Conservation (phyloP, 1,139 yeast species). For the Geotrichum fermentans region DNA sequence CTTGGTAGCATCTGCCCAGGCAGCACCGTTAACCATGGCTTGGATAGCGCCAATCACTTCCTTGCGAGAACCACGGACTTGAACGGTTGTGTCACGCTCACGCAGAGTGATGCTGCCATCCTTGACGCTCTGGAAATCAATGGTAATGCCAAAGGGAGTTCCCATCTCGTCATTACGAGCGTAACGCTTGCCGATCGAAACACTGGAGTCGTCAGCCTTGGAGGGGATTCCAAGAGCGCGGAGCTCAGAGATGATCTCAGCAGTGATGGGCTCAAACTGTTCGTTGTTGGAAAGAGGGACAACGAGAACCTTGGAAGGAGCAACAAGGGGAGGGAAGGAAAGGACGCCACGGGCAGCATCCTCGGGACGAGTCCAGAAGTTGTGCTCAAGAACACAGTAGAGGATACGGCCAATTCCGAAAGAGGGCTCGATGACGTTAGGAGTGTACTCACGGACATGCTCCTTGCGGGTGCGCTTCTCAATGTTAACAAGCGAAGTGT, state of each 20-base stretch:
- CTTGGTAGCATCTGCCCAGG: constrained; percentile 86
- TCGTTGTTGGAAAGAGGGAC: constrained; percentile 89
- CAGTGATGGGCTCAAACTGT: constrained; percentile 71
- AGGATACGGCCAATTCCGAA: constrained; percentile 98
- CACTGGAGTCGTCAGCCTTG: constrained; percentile 96
- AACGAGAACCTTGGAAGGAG: constrained; percentile 94
- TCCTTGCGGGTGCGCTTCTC: constrained; percentile 76
- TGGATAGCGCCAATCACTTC: constrained; percentile 77
- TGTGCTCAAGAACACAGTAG: constrained; percentile 89
- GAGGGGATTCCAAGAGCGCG: constrained; percentile 84
- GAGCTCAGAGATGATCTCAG: constrained; percentile 56
- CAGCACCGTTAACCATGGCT: constrained; percentile 61
- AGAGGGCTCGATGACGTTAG: constrained; percentile 98
- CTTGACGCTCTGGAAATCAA: constrained; percentile 89
- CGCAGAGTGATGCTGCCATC: constrained; percentile 91
- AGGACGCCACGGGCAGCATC: constrained; percentile 86
- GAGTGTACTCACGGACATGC: constrained; percentile 91
- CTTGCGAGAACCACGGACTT: constrained; percentile 86
- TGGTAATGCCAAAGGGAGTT: constrained; percentile 97
- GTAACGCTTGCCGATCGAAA: constrained; percentile 96
- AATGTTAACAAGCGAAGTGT: constrained; percentile 63
- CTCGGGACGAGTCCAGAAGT: constrained; percentile 92
- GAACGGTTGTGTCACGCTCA: constrained; percentile 96
- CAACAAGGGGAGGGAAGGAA: constrained; percentile 91
- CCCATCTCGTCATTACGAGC: constrained; percentile 99